A percentile compares a stretch with the other conserved stretches of the same genome.
Evolutionary conservation across 2,329 filamentous ascomycete species (phyloP).

Genomic region (Alternaria longipes): DNA sequence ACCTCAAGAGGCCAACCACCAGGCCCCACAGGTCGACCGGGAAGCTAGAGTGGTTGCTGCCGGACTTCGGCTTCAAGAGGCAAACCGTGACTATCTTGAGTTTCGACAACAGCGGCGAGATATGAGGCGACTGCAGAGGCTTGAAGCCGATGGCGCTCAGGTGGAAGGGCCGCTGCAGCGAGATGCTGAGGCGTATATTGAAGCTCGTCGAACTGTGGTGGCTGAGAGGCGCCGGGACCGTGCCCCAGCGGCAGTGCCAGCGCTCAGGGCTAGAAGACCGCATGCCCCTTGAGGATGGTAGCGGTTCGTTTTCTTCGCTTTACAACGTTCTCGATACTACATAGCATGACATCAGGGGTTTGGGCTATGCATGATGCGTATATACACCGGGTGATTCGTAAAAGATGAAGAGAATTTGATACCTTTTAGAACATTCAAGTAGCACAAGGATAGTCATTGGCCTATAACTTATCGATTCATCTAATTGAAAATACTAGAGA

Average conservation of each 20-base stretch:
- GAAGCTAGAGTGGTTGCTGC: neutral
- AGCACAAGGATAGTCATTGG: neutral
- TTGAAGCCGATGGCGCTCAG: neutral
- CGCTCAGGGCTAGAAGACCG: conserved; percentile 1
- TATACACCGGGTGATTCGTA: neutral
- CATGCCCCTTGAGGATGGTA: neutral
- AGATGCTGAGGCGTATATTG: neutral
- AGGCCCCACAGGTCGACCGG: neutral
- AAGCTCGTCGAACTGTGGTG: neutral
- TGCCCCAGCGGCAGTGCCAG: neutral
- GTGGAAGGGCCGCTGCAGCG: neutral
- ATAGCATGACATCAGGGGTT: neutral
- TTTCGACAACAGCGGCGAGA: neutral
- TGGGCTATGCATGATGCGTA: neutral
- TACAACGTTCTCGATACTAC: neutral
- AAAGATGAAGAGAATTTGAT: neutral
- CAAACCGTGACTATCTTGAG: neutral
- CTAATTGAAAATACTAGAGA: conserved; percentile 25
- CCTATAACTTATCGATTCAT: neutral
- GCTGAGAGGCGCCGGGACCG: neutral
- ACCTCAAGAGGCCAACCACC: neutral
- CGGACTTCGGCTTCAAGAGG: neutral
- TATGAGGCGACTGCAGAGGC: neutral
- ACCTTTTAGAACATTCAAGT: neutral
- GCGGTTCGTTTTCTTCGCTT: neutral